phyloP scores from a whole-genome alignment of 768 basidiomycete genomes.

The Suillus americanus region DNA sequence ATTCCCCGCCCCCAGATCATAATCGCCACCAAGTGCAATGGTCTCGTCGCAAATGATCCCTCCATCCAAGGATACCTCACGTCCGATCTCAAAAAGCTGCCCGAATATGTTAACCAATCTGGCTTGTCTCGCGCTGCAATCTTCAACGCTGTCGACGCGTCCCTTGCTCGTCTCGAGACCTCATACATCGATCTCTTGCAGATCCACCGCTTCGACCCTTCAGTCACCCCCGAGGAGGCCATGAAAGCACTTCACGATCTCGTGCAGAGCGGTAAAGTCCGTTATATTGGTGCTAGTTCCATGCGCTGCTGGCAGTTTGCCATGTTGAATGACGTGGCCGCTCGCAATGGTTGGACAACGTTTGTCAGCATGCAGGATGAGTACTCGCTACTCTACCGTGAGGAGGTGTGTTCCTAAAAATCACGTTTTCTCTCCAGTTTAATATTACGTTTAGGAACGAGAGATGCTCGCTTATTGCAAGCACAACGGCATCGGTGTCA shows the following conservation, averaged over 20 bases:
- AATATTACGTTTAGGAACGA: slow-evolving; percentile 33
- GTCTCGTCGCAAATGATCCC: slow-evolving; percentile 14
- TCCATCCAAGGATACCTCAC: not conserved
- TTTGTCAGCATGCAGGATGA: slow-evolving; percentile 59
- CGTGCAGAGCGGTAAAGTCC: slow-evolving; percentile 45
- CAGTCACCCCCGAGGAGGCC: slow-evolving; percentile 41
- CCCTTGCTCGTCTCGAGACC: slow-evolving; percentile 36
- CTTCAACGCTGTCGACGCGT: slow-evolving; percentile 38
- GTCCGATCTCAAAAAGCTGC: slow-evolving; percentile 7
- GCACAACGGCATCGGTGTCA: slow-evolving; percentile 49
- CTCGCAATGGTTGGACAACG: slow-evolving; percentile 46
- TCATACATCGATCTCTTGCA: slow-evolving; percentile 42
- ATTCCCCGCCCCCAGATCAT: slow-evolving; percentile 35
- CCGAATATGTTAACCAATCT: slow-evolving; percentile 30
- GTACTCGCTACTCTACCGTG: slow-evolving; percentile 53
- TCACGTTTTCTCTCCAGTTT: not conserved
- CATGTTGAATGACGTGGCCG: slow-evolving; percentile 44
- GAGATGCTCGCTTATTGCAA: slow-evolving; percentile 47
- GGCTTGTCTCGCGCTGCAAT: slow-evolving; percentile 38
- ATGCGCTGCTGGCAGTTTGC: slow-evolving; percentile 49
- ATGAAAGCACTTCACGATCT: slow-evolving; percentile 54
- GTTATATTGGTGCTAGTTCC: slow-evolving; percentile 51
- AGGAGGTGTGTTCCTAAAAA: slow-evolving; percentile 36
- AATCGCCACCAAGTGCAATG: slow-evolving; percentile 30
- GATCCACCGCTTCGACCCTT: slow-evolving; percentile 42